Conservation (phyloP, 805 yeast species). For the Ascoidea asiatica region DNA sequence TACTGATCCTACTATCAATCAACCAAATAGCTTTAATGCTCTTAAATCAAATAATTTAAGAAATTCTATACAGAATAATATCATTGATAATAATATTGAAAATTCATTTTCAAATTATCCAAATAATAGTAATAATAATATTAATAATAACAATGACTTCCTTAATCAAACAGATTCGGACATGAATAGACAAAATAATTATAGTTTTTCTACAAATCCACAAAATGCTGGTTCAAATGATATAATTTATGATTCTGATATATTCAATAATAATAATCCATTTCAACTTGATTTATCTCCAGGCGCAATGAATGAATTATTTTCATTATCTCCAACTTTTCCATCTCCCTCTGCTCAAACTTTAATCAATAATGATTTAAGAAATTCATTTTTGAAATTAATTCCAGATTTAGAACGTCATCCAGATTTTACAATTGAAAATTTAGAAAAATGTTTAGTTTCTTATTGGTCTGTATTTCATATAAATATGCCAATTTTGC, state of each 20-base stretch:
- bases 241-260: neutral
- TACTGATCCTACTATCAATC: neutral
- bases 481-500: constrained; percentile 37
- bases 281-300: neutral
- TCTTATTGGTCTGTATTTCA: constrained; percentile 43
- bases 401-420: constrained; percentile 12
- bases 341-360: constrained; percentile 18
- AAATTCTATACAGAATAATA: neutral
- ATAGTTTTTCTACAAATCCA: too few relatives aligned
- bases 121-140: neutral
- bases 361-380: constrained; percentile 1
- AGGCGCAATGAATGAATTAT: constrained; percentile 11
- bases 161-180: too few relatives aligned
- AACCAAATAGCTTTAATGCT: neutral
- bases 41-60: neutral
- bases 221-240: neutral
- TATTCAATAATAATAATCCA: neutral
- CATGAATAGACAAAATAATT: neutral
- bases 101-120: constrained; percentile 1
- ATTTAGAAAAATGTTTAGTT: constrained; percentile 15
- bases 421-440: constrained; percentile 12
- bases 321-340: constrained; percentile 17
- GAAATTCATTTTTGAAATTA: neutral
- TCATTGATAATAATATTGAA: neutral
- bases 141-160: neutral